Base-by-base conservation (phyloP, 2,329 filamentous ascomycete genomes). In the Colletotrichum sp. region DNA sequence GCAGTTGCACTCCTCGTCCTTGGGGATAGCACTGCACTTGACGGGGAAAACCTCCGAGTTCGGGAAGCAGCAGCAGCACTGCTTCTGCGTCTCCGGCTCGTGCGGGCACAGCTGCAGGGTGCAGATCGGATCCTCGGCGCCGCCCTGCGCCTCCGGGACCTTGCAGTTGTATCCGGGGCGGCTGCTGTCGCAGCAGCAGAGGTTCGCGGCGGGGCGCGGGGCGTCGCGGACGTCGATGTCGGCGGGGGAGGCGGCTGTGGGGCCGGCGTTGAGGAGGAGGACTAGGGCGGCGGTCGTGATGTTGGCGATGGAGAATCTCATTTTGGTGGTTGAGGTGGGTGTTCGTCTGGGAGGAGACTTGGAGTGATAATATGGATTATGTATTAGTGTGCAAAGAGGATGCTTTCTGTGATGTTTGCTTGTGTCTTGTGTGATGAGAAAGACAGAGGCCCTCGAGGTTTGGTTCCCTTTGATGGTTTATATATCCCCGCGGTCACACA, bases 141-240 rank as follows among this genome's bases (percentile, higher is more conserved):
- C 77, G 59, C 49, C 57, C 39, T 64, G 30, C 7, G 57, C 36
- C 29, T 67, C 27, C 12, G 71, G 68, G 59, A 76, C 64, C 59
- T 72, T 30, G 78, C 80, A 81, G 29, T 72, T 75, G 15, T 77
- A 76, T 36, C 30, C 71, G 6, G 16, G 32, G 16, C 62, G 73
- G 63, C 32, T 8, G 12, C 76, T 29, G 68, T 82, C 57, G 77
- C 79, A 82, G 78, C 79, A 81, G 77, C 80, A 82, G 72, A 79
- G 81, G 27, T 72, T 44, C 66, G 66, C 71, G n/a, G 72, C 61
- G 29, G 64, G 61, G 27, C 49, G 49, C 8, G 61, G 55, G 55
- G 8, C 5, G 22, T 29, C 44, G 73, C 71, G 44, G 79, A 44
- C 75, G n/a, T 78, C 75, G 32, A 77, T 67, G 63, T 72, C 55